Base-by-base conservation (phyloP, 176 grass and related monocot species). In the Secale cereale region DNA sequence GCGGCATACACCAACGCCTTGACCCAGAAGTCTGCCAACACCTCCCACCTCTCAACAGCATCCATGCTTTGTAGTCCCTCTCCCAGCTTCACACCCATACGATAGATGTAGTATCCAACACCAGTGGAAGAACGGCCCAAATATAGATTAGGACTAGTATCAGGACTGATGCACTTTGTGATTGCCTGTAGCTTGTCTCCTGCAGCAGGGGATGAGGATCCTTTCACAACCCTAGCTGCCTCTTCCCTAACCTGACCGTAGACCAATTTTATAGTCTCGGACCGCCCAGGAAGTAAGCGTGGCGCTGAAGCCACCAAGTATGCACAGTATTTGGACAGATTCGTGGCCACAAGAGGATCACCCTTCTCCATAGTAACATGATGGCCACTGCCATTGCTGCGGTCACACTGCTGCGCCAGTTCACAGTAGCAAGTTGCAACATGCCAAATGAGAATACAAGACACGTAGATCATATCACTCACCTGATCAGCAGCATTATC, bases 251-350 rank as follows among this genome's bases (percentile, higher is more conserved):
- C 45, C 8, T 0, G 1, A 30, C 43, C 4, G 14, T 64, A 79
- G 2, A 8, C 60, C 1, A 25, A 2, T 22, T 39, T 70, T 10
- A 36, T 37, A 13, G 22, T 70, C 33, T 20, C 35, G 17, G 9
- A 37, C 32, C 67, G 67, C 8, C 67, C 67, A 40, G 67, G 67
- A 22, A 70, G 67, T 70, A 70, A 22, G 35, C 39, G 35, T 3
- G 67, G 67, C 19, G 67, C 35, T 70, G 67, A 70, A 7, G 39
- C 67, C n/a, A 86, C 46, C 64, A 86, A 86, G 31, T 80, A 86
- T 20, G 84, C 30, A 7, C 84, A 79, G 2, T 86, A 86, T 8
- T 86, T 86, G 25, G 76, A 86, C 74, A 79, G 67, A 70, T 33
- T 20, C 37, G 8, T 70, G 67, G 67, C 31, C 31, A 70, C 67